Conservation (phyloP, 2,329 filamentous ascomycete genomes). For the Chaetomium globosum region DNA sequence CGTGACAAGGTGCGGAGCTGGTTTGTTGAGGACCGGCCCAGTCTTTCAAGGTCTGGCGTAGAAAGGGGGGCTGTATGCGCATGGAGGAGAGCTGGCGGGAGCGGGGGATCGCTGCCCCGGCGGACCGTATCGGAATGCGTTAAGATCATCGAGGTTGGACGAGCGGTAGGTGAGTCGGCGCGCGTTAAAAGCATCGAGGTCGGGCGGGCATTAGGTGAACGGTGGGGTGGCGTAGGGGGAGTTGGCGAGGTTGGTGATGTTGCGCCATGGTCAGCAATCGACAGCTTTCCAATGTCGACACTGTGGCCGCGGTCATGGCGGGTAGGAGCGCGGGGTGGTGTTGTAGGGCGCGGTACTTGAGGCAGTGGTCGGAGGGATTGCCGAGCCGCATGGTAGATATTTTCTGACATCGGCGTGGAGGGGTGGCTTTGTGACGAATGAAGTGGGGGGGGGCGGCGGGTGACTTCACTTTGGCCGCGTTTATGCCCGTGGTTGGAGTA, state of each 20-base stretch:
- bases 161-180: conserved; percentile 55
- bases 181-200: conserved; percentile 64
- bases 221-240: conserved; percentile 47
- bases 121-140: conserved; percentile 57
- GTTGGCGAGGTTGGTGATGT: conserved; percentile 37
- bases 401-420: conserved; percentile 55
- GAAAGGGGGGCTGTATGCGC: conserved; percentile 53
- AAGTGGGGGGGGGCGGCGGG: conserved; percentile 54
- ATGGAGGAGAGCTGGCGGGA: conserved; percentile 42
- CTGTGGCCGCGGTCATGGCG: conserved; percentile 65
- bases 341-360: conserved; percentile 58
- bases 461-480: conserved; percentile 74
- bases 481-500: conserved; percentile 63
- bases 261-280: conserved; percentile 51
- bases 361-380: conserved; percentile 76
- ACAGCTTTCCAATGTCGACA: conserved; percentile 61
- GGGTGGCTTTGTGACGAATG: conserved; percentile 47
- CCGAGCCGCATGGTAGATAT: conserved; percentile 70
- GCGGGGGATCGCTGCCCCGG: conserved; percentile 42
- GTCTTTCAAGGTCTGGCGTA: conserved; percentile 73
- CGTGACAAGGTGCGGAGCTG: conserved; percentile 86
- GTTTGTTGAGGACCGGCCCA: conserved; percentile 86
- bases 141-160: conserved; percentile 64
- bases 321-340: conserved; percentile 43
- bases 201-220: conserved; percentile 53